Conservation (phyloP, 1,284 basidiomycete genomes). For the Sanghuangporus sanghuang region DNA sequence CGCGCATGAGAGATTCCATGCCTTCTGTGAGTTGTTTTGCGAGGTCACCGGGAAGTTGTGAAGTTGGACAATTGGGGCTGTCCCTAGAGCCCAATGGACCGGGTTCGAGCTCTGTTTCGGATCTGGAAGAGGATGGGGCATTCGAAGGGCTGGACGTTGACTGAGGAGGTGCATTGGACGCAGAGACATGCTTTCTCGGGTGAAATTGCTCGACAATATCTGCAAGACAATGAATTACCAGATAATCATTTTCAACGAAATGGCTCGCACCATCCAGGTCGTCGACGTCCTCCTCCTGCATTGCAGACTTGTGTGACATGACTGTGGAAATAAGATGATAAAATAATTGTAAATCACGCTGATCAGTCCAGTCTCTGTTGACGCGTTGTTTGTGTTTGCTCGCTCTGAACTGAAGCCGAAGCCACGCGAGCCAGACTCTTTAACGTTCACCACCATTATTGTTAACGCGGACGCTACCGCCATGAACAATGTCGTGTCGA, state of each 20-base stretch:
- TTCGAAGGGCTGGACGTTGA: conserved; percentile 23
- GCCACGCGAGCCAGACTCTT: conserved; percentile 1
- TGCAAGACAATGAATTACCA: conserved; percentile 23
- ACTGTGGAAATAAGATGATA: not conserved
- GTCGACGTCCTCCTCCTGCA: conserved; percentile 62
- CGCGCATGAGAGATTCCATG: conserved; percentile 83
- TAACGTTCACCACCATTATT: not conserved
- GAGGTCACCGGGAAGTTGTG: conserved; percentile 44
- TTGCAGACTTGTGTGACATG: conserved; percentile 1
- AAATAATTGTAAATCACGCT: not conserved
- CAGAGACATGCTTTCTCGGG: conserved; percentile 19
- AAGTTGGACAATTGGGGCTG: conserved; percentile 27
- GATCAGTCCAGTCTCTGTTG: not conserved
- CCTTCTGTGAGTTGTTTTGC: conserved; percentile 70
- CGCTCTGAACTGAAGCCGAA: no score
- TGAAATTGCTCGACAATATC: conserved; percentile 55
- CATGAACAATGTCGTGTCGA: not conserved
- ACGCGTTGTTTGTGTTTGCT: conserved; percentile 1
- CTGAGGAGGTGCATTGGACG: not conserved
- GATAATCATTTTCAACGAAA: not conserved
- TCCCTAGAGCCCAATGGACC: conserved; percentile 20
- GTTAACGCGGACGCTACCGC: not conserved
- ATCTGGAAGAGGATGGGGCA: conserved; percentile 24
- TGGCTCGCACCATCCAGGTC: conserved; percentile 61
- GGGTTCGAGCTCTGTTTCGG: conserved; percentile 9